A percentile compares a stretch with the other conserved stretches of the same genome.
Evolutionary conservation across 2,329 filamentous ascomycete species (phyloP).

Genomic region (Epichloe amarillans): DNA sequence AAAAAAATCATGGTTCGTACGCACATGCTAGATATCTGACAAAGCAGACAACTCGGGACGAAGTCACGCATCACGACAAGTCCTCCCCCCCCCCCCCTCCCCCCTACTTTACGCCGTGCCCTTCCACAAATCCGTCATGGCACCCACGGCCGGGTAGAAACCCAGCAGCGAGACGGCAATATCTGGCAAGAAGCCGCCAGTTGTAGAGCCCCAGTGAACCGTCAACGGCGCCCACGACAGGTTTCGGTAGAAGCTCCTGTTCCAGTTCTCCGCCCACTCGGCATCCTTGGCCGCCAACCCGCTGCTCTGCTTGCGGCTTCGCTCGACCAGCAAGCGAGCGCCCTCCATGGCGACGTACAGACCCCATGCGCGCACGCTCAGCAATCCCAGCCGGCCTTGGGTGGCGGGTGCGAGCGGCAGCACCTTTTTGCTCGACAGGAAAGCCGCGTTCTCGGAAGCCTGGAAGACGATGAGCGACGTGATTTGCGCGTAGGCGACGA

Average conservation of each 20-base stretch:
- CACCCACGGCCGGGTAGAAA: slow-evolving; percentile 29
- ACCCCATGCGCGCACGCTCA: slow-evolving; percentile 72
- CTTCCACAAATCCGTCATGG: slow-evolving; percentile 33
- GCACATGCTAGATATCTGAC: no score
- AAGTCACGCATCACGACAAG: background rate
- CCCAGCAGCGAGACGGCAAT: slow-evolving; percentile 27
- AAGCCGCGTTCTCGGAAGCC: slow-evolving; percentile 70
- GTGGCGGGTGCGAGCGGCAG: slow-evolving; percentile 43
- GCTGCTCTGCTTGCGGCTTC: slow-evolving; percentile 24
- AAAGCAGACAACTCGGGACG: no score
- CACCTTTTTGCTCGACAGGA: slow-evolving; percentile 64
- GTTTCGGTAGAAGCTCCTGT: slow-evolving; percentile 55
- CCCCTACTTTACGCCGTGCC: slow-evolving; percentile 16
- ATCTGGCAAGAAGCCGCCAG: slow-evolving; percentile 41
- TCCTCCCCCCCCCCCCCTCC: no score
- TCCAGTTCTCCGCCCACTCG: slow-evolving; percentile 40
- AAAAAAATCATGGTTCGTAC: background rate
- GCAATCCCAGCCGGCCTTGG: slow-evolving; percentile 49
- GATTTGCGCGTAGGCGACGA: slow-evolving; percentile 56
- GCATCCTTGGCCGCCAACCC: slow-evolving; percentile 19
- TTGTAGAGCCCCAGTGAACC: slow-evolving; percentile 61
- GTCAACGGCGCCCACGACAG: slow-evolving; percentile 70
- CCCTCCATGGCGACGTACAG: slow-evolving; percentile 67
- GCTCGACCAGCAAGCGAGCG: slow-evolving; percentile 43
- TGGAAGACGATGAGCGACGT: slow-evolving; percentile 58